Evolutionary conservation across 306 rosid species (phyloP), one percentile per base, ranked within the genome.

Genomic region (Abrus precatorius): DNA sequence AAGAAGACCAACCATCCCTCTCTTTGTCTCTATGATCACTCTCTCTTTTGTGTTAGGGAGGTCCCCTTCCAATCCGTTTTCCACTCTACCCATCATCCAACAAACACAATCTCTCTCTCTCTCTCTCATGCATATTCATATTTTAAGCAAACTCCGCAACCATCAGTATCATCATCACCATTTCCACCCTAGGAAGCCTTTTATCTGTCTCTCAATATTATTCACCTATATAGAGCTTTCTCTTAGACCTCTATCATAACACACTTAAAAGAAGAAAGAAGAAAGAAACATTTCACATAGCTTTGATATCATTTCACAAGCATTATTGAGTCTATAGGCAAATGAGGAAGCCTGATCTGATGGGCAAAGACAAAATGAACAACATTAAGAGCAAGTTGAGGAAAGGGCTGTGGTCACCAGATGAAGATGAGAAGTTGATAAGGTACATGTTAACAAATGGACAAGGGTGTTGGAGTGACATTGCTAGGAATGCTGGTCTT

Each of bases 1-100:
- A 86, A 88, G 87, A 83, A 84, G 81, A 84, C 78, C 75, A 88
- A 81, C 82, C 71, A 45, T 80, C 86, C 70, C 73, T 72, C 69
- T 84, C 66, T 36, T 63, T 47, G 41, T 61, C 64, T 79, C 59
- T 73, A 32, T 83, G 44, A 60, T 55, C 13, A 76, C 83, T 81
- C 62, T 84, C 81, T 85, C 38, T 77, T 80, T 66, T 84, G 81
- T 36, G 60, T 60, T 81, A 75, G 33, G 86, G 89, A 90, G 97
- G 97, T 87, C 94, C 97, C 91, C 97, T 85, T 90, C 92, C 91
- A 90, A 90, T 90, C 94, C 92, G 92, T 92, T 92, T 88, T 75
- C 89, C 92, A 92, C 94, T 90, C 97, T 75, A 90, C 90, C 91
- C 79, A 82, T 80, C 87, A 70, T 80, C 90, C 91, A 90, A 90